Evolutionary conservation across 2,329 filamentous ascomycete genomes (phyloP), one percentile per base, ranked within the genome.

Genomic region (Mycosphaerelloides madeirae): DNA sequence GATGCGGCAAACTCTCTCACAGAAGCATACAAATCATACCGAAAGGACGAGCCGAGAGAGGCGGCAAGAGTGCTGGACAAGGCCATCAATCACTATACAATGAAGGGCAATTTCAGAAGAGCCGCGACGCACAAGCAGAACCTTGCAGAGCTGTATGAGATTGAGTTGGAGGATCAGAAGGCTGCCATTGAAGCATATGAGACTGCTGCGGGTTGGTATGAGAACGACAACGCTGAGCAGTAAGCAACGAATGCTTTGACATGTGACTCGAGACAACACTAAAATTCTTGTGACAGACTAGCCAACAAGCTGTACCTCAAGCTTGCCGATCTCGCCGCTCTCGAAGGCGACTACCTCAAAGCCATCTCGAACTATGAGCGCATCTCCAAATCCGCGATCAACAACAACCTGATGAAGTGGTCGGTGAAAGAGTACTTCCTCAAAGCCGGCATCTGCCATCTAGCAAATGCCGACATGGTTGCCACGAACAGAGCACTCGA

Each of bases 301-400:
- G 89, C 90, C 52, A 97, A 95, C 74, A 96, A 96, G 69, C 80
- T 93, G 48, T 95, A 80, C 75, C 80, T 96, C 55, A 96, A 96
- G 72, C 85, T 90, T 8, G 91, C 88, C 37, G 93, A 97, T 60
- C 75, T 96, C 35, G 78, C 87, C 6, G 93, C 87, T 11, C 70
- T 95, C 12, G 84, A 89, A 44, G 80, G 74, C 48, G 87, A 96
- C 64, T 96, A 95, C 72, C 83, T 83, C 72, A 87, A 84, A 68
- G 80, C 88, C 44, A 87, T 90, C 57, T 78, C 84, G 52, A 77
- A 83, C 42, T 96, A 85, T 70, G 91, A 97, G 67, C 83, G 84
- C 61, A 87, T 96, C 38, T 85, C 88, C 32, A 63, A 65, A 46
- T 77, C 79, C 33, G 85, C 84, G 29, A 82, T 95, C 59, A 83